Percentiles rank a stretch among this genome's conserved stretches.
Evolutionary conservation across 176 grass and related monocot genomes (phyloP).

Genomic region (Triticum turgidum): DNA sequence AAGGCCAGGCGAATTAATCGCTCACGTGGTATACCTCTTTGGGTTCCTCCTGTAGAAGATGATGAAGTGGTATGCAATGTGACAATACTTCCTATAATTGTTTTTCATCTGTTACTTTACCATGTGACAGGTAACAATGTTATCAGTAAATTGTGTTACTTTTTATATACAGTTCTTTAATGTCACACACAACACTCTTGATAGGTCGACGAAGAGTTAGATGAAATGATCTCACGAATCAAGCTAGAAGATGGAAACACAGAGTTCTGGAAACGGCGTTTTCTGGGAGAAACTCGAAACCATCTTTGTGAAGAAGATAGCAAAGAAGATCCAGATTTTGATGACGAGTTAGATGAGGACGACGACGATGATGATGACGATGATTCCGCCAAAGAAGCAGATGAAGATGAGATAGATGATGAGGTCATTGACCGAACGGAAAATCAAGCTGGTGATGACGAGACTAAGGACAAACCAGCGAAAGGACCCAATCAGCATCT

Average conservation of each 20-base stretch:
- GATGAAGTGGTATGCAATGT: constrained; percentile 66
- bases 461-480: constrained; percentile 65
- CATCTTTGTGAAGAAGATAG: constrained; percentile 58
- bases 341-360: constrained; percentile 51
- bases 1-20: constrained; percentile 98
- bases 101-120: neutral
- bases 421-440: constrained; percentile 61
- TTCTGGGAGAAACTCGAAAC: constrained; percentile 82
- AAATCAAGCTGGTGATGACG: constrained; percentile 50
- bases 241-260: constrained; percentile 94
- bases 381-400: constrained; percentile 58
- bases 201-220: constrained; percentile 83
- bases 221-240: constrained; percentile 88
- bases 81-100: constrained; percentile 17
- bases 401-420: constrained; percentile 87
- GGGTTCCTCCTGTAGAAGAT: constrained; percentile 90
- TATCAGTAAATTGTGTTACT: constrained; percentile 4
- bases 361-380: constrained; percentile 52
- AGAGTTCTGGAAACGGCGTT: constrained; percentile 89
- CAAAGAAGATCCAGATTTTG: constrained; percentile 43
- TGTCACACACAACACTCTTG: constrained; percentile 11
- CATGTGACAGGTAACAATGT: neutral
- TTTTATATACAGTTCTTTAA: constrained; percentile 14
- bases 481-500: constrained; percentile 67
- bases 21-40: constrained; percentile 89